These are phyloP conservation scores for Amanita pallidorosea DNA, from an alignment of 768 basidiomycete genomes.

Conservation along the genomic window DNA sequence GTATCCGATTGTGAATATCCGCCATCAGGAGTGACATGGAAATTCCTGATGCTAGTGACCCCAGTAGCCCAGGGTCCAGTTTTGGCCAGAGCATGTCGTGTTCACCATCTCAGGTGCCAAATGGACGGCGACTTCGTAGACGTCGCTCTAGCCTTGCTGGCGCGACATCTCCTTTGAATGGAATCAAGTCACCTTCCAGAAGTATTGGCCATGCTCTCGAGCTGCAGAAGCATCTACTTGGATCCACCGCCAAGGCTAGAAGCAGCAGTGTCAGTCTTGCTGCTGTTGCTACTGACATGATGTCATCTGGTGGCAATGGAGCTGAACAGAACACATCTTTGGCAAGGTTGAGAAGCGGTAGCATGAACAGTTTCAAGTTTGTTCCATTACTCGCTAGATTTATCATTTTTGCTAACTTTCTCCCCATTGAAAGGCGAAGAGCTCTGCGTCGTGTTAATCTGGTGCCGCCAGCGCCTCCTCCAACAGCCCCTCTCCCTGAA, in stretches of 20 bases:
- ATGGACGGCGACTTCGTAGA: constrained; percentile 37
- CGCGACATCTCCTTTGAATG: constrained; percentile 39
- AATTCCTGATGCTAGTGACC: not conserved
- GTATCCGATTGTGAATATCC: not conserved
- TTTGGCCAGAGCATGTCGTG: not conserved
- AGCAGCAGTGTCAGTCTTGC: constrained; percentile 31
- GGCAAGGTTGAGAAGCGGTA: constrained; percentile 48
- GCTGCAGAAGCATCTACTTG: constrained; percentile 32
- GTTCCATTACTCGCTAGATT: constrained; percentile 5
- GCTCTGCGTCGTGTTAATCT: constrained; percentile 22
- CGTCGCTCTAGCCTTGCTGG: constrained; percentile 56
- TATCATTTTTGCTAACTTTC: not conserved
- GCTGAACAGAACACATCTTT: constrained; percentile 30
- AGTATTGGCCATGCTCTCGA: constrained; percentile 40
- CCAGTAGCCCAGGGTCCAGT: too few species aligned
- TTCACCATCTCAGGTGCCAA: not conserved
- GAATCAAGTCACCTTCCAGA: constrained; percentile 47
- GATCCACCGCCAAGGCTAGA: constrained; percentile 28
- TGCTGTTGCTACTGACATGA: constrained; percentile 6
- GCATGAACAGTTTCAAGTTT: constrained; percentile 22
- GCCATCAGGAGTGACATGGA: not conserved
- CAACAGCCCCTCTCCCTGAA: constrained; percentile 7
- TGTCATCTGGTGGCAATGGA: constrained; percentile 8
- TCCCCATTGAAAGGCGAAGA: constrained; percentile 23
- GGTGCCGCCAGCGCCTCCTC: constrained; percentile 16